Evolutionary conservation across 2,329 filamentous ascomycete genomes (phyloP), one percentile per base, ranked within the genome.

Genomic region (Emmonsiellopsis sp.): DNA sequence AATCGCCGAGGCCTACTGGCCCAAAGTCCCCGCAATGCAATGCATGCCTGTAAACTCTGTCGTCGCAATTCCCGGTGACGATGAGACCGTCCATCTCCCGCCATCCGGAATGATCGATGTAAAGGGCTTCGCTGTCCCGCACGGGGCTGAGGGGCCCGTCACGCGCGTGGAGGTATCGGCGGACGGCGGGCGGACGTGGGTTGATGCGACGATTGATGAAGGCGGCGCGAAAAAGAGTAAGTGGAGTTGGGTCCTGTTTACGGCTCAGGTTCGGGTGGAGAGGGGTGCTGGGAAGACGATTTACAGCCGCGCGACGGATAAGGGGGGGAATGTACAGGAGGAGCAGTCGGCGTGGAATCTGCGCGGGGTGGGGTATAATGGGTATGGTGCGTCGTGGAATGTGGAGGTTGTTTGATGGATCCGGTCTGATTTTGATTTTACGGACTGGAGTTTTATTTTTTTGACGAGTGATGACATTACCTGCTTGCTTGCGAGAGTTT

Each of bases 201-300:
- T 66, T 5, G 69, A 77, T 53, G 77, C 79, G 2, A 64, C 74
- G 43, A 61, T 78, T 26, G 55, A 64, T 11, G 52, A 58, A 51
- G 58, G n/a, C 57, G 55, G 57, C 34, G 53, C 50, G 16, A 51
- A 57, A 7, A 59, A 57, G 20, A 70, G 70, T 9, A 79, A 74
- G 58, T 82, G 79, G 80, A 73, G 74, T 43, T 83, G 80, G 80
- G 72, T 73, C 44, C 62, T 83, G 37, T 83, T 80, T 80, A 71
- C 65, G 54, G 73, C 71, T 1, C 66, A 63, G 10, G 63, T 80
- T n/a, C 46, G 50, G 38, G 49, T 57, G 11, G 67, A 71, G 46
- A 68, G 64, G 47, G 74, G 77, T 0, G 61, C 65, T 15, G 66
- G 66, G 9, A 72, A 65, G 52, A 73, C 62, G 40, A 71, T 83